Conservation (phyloP, 495 filamentous ascomycete genomes). For the Aspergillus cristatus region DNA sequence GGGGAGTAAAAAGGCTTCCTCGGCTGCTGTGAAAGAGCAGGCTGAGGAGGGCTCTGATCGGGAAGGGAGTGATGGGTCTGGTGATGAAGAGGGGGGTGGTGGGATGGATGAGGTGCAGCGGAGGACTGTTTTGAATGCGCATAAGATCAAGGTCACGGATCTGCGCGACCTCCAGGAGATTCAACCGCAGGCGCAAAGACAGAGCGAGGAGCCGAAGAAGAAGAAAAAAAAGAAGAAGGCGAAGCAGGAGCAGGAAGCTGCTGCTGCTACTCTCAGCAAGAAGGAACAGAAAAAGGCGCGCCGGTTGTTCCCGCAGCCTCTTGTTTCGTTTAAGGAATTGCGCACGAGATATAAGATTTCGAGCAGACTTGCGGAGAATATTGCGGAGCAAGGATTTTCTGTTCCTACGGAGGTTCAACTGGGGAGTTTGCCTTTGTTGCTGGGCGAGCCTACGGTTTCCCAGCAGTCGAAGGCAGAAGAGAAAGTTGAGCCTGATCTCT, state of each 20-base stretch:
- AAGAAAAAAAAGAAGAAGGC: slow-evolving; percentile 43
- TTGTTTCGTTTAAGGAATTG: slow-evolving; percentile 69
- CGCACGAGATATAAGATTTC: slow-evolving; percentile 60
- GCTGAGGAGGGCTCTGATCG: slow-evolving; percentile 5
- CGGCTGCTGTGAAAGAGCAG: slow-evolving; percentile 7
- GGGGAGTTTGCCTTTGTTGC: slow-evolving; percentile 67
- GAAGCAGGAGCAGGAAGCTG: slow-evolving; percentile 24
- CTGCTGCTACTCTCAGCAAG: slow-evolving; percentile 30
- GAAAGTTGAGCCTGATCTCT: slow-evolving; percentile 51
- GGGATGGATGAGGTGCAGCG: slow-evolving; percentile 54
- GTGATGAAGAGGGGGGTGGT: slow-evolving; percentile 22
- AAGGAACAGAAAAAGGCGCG: slow-evolving; percentile 44
- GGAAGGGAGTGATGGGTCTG: slow-evolving; percentile 10
- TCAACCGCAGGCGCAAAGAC: slow-evolving; percentile 17
- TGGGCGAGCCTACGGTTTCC: slow-evolving; percentile 32
- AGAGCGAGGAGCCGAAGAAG: slow-evolving; percentile 42
- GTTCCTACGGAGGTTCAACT: slow-evolving; percentile 92
- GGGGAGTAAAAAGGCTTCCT: slow-evolving; percentile 13
- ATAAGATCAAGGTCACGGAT: slow-evolving; percentile 80
- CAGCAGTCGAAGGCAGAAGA: slow-evolving; percentile 9
- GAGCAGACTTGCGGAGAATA: slow-evolving; percentile 61
- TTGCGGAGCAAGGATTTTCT: slow-evolving; percentile 73
- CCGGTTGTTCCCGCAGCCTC: slow-evolving; percentile 62
- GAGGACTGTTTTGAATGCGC: slow-evolving; percentile 62
- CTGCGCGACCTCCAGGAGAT: slow-evolving; percentile 42